These are phyloP conservation scores for Amaranthus cruentus DNA, from an alignment of 148 eudicot species.

Conservation along the genomic window DNA sequence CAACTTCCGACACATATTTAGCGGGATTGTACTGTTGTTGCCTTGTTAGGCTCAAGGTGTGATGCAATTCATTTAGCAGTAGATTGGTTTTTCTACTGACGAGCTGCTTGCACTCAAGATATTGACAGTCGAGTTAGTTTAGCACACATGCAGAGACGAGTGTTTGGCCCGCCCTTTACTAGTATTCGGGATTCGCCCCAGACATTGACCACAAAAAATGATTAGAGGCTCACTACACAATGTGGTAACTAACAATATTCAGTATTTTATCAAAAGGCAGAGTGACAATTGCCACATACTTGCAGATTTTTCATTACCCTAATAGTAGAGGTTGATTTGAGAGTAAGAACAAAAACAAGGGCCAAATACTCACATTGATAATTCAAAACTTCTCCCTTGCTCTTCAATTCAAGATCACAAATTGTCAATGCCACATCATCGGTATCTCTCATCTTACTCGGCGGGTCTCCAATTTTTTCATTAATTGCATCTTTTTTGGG, in stretches of 20 bases:
- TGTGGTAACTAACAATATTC: conserved; percentile 47
- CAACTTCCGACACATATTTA: not conserved
- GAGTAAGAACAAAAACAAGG: conserved; percentile 69
- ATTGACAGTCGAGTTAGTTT: not conserved
- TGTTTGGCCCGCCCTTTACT: no score
- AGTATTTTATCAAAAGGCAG: conserved; percentile 58
- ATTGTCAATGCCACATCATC: conserved; percentile 63
- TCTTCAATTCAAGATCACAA: conserved; percentile 69
- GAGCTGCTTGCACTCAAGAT: not conserved
- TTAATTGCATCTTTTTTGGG: conserved; percentile 53
- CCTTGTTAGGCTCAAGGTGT: not conserved
- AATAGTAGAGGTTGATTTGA: conserved; percentile 49
- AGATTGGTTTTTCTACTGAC: not conserved
- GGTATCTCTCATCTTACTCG: conserved; percentile 50
- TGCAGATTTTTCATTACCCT: conserved; percentile 80
- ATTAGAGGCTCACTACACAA: conserved; percentile 59
- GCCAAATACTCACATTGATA: conserved; percentile 87
- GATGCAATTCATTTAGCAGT: not conserved
- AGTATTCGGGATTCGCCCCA: conserved; percentile 27
- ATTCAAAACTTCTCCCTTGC: conserved; percentile 64
- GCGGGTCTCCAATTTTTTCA: conserved; percentile 49
- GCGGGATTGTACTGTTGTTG: not conserved
- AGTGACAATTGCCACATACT: conserved; percentile 69
- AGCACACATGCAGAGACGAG: not conserved
- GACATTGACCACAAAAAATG: conserved; percentile 69